These are phyloP conservation scores for Tylopilus balloui DNA, from an alignment of 768 basidiomycete genomes.

Conservation along the genomic window DNA sequence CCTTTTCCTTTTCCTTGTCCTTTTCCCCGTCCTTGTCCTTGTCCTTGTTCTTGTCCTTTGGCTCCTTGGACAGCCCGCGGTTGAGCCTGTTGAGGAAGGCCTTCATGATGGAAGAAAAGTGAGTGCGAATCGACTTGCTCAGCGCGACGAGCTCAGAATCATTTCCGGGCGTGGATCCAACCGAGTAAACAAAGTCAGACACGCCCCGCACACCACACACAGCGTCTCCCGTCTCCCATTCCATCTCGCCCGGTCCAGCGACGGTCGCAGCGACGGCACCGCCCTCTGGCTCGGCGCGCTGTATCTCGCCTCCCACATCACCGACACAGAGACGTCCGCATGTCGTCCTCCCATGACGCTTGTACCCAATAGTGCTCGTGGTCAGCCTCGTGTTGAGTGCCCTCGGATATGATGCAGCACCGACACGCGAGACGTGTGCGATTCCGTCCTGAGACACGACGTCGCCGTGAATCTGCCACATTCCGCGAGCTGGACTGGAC, in stretches of 20 bases:
- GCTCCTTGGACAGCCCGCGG: constrained; percentile 48
- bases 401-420: constrained; percentile 77
- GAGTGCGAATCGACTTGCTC: constrained; percentile 10
- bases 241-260: constrained; percentile 50
- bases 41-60: constrained; percentile 40
- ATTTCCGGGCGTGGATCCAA: constrained; percentile 22
- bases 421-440: constrained; percentile 61
- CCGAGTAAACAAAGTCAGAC: neutral
- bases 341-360: constrained; percentile 1
- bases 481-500: constrained; percentile 70
- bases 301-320: constrained; percentile 44
- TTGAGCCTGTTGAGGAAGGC: constrained; percentile 78
- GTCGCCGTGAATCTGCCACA: constrained; percentile 43
- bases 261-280: constrained; percentile 71
- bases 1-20: constrained; percentile 21
- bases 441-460: constrained; percentile 60
- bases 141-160: constrained; percentile 12
- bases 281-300: constrained; percentile 77
- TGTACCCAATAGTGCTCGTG: neutral
- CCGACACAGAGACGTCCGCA: constrained; percentile 24
- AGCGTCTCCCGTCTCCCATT: constrained; percentile 40
- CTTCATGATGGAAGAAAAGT: constrained; percentile 51
- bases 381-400: constrained; percentile 57
- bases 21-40: constrained; percentile 24
- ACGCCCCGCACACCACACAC: constrained; percentile 56